Base-by-base conservation (phyloP, 371 early-diverging fungal species). In the Syncephalastrum racemosum region DNA sequence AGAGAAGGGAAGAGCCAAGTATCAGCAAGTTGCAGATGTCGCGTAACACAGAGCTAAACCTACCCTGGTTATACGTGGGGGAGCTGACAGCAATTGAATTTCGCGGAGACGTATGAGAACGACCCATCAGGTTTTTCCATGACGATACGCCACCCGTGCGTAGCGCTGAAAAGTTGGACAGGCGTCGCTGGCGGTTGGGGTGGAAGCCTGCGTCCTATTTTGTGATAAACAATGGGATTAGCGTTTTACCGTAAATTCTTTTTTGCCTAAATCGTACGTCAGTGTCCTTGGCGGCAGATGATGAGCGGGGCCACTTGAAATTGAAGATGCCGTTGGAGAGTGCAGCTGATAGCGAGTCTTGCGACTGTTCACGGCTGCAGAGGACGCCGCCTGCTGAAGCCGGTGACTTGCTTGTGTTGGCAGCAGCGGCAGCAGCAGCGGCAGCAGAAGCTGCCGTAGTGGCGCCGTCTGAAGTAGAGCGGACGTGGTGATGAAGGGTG, bases 121-220 rank as follows among this genome's bases (percentile, higher is more conserved):
- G 60, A 18, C 57, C 57, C 22, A 69, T 67, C 20, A 72, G 50
- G 50, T 59, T 69, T 52, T 67, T 64, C n/a, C 65, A 58, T 41
- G 73, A 44, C 40, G 73, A 50, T 67, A 54, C 56, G 36, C 60
- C 60, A 51, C 60, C 59, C 27, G 53, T 60, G 19, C 66, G 61
- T 46, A 66, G 67, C 25, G 58, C 60, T 4, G 69, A 64, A 53
- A 73, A 73, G 51, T 67, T 66, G 23, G 70, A 66, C n/a, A 64
- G 56, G 44, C 67, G 66, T 46, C 65, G 58, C n/a, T 18, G 25
- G 24, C 47, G 27, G 20, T 15, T 43, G 12, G 13, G 36, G 36
- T 5, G 36, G 5, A 40, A 58, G 56, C 54, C 57, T 51, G 40
- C 53, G 56, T 50, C 51, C 46, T 15, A 36, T 27, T 22, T 49